Evolutionary conservation across 2,329 filamentous ascomycete species (phyloP).

Genomic region (Westerdykella ornata): DNA sequence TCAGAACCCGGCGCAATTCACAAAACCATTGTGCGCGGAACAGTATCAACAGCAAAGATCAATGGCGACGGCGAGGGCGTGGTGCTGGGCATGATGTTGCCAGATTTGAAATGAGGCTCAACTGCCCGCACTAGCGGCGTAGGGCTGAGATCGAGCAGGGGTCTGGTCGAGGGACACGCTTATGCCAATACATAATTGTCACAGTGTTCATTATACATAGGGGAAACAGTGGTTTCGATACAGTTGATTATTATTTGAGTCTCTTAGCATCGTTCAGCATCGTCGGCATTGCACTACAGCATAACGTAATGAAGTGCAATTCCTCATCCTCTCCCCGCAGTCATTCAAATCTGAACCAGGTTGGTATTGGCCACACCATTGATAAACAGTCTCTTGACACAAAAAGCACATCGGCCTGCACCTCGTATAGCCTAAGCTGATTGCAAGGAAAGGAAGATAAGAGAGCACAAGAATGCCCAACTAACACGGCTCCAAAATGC

Average conservation of each 20-base stretch:
- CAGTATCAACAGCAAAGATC: too few species aligned
- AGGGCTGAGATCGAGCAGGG: background rate
- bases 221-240: too few species aligned
- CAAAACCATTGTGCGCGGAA: too few species aligned
- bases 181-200: too few species aligned
- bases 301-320: too few species aligned
- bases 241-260: too few species aligned
- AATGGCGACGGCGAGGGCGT: too few species aligned
- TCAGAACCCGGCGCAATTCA: too few species aligned
- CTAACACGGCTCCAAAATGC: slow-evolving; percentile 20
- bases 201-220: too few species aligned
- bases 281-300: too few species aligned
- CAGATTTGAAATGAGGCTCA: background rate
- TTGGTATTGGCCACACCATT: slow-evolving; percentile 21
- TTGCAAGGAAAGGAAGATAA: slow-evolving; percentile 22
- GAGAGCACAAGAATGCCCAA: slow-evolving; percentile 25
- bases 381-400: slow-evolving; percentile 18
- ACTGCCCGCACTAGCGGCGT: background rate
- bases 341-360: background rate
- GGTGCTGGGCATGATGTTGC: background rate
- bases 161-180: background rate
- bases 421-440: slow-evolving; percentile 7
- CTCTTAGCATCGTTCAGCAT: too few species aligned
- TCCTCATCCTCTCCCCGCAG: background rate
- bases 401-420: slow-evolving; percentile 2